Base-by-base conservation (phyloP, 768 basidiomycete genomes). In the Lactarius tabidus region DNA sequence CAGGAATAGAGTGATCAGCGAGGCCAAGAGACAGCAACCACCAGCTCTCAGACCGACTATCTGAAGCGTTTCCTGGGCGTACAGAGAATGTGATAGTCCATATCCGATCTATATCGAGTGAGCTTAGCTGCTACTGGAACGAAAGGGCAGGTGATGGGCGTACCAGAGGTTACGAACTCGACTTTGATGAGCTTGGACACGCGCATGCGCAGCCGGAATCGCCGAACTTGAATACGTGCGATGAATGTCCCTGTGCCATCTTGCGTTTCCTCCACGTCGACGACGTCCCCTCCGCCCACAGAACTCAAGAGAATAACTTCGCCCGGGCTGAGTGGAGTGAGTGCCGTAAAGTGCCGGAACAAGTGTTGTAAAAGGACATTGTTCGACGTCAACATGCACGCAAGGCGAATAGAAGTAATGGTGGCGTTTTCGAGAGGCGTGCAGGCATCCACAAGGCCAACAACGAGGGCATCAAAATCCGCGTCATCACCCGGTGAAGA, bases 201-300 rank as follows among this genome's bases (percentile, higher is more conserved):
- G 26, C 82, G 77, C 88, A 91, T 87, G 18, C 89, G 79, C 70
- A 84, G 84, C 72, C 88, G 87, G 72, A 89, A 91, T 58, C 82
- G 78, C 29, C 81, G 79, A 28, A 87, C 77, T 35, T 76, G 76
- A 60, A 89, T 80, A 29, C 78, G 73, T 6, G 79, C 84, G 1
- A 78, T 79, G 65, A 91, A 91, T 0, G 80, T 77, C 0, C 82
- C 84, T 54, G 59, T 31, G 20, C 65, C 64, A 6, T 66, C 67
- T 6, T 51, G 81, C 78, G 56, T 83, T 81, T 1, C 79, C 77
- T 0, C 77, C 72, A 67, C 83, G 31, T 81, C 78, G n/a, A 89
- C 81, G 3, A 73, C 72, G 23, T 88, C 76, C 15, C 82, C 81
- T 69, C 89, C 87, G 33, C 70, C 57, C 14, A 62, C 31, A 10